Conservation (phyloP, 176 grass and related monocot species). For the Juncus effusus region DNA sequence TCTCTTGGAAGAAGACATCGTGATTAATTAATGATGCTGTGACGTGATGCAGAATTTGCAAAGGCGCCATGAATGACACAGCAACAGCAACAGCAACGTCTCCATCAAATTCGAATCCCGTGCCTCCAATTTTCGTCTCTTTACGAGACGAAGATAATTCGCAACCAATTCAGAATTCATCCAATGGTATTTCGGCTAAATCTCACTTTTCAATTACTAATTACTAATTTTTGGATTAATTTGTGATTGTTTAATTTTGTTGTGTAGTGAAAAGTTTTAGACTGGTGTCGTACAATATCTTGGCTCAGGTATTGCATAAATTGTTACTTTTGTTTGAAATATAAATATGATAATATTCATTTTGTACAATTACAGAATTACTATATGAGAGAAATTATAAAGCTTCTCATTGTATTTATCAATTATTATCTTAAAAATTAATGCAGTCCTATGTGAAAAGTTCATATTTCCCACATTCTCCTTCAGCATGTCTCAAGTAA, state of each 20-base stretch:
- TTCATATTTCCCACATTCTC: conserved; percentile 64
- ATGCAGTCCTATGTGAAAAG: conserved; percentile 91
- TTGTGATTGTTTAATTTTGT: conserved; percentile 2
- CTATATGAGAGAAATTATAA: too few relatives aligned
- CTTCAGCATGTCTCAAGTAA: conserved; percentile 88
- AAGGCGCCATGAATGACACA: conserved; percentile 55
- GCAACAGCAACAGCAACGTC: not conserved
- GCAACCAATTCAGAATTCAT: not conserved
- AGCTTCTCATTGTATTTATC: too few relatives aligned
- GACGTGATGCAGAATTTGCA: conserved; percentile 42
- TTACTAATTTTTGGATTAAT: conserved; percentile 4
- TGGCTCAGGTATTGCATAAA: conserved; percentile 67
- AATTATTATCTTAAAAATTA: not conserved
- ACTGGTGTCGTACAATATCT: conserved; percentile 85
- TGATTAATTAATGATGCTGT: not conserved
- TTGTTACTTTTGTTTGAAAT: not conserved
- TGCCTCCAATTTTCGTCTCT: conserved; percentile 25
- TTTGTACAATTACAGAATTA: too few relatives aligned
- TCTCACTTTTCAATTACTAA: too few relatives aligned
- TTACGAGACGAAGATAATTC: conserved; percentile 7
- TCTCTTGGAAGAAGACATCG: not conserved
- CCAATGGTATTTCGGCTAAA: not conserved
- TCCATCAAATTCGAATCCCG: conserved; percentile 23
- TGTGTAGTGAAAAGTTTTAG: conserved; percentile 50
- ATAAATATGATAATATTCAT: too few relatives aligned